Percentiles rank a stretch among this genome's conserved stretches.
Conservation (phyloP, 768 basidiomycete genomes). For the Lactifluus subvellereus region DNA sequence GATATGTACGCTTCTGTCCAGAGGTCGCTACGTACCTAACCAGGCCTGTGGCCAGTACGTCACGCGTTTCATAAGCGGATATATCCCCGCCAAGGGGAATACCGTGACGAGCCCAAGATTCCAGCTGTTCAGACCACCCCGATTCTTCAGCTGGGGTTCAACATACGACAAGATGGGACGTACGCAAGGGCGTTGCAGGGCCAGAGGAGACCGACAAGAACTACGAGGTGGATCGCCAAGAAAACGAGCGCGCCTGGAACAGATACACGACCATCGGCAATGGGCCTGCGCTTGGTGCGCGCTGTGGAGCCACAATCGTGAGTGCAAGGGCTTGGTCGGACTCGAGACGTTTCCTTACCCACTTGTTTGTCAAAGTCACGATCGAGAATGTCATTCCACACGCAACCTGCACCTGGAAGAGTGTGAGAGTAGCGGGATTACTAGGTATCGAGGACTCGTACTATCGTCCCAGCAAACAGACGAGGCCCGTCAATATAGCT, state of each 20-base stretch:
- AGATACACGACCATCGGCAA: constrained; percentile 22
- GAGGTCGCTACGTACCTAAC: constrained; percentile 24
- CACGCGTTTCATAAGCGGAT: constrained; percentile 30
- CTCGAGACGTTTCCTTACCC: constrained; percentile 5
- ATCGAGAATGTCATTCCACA: constrained; percentile 20
- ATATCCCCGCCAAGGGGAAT: constrained; percentile 26
- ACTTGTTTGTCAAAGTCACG: constrained; percentile 21
- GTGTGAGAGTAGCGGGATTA: not conserved
- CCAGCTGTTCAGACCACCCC: constrained; percentile 13
- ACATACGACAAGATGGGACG: not conserved
- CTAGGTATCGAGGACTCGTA: not conserved
- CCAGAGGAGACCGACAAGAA: constrained; percentile 14
- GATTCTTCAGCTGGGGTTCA: not conserved
- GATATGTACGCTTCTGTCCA: not conserved
- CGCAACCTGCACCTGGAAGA: constrained; percentile 9
- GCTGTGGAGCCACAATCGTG: constrained; percentile 2
- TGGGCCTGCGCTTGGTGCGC: constrained; percentile 24
- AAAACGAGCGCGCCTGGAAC: constrained; percentile 23
- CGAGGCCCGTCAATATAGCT: not conserved
- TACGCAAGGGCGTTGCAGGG: constrained; percentile 20
- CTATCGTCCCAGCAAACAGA: not conserved
- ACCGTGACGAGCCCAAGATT: constrained; percentile 24
- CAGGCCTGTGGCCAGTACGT: constrained; percentile 32
- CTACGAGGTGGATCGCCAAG: constrained; percentile 15
- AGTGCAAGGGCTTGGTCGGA: not conserved